Evolutionary conservation across 345 rosid species (phyloP).

Genomic region (Chamaenerion angustifolium): DNA sequence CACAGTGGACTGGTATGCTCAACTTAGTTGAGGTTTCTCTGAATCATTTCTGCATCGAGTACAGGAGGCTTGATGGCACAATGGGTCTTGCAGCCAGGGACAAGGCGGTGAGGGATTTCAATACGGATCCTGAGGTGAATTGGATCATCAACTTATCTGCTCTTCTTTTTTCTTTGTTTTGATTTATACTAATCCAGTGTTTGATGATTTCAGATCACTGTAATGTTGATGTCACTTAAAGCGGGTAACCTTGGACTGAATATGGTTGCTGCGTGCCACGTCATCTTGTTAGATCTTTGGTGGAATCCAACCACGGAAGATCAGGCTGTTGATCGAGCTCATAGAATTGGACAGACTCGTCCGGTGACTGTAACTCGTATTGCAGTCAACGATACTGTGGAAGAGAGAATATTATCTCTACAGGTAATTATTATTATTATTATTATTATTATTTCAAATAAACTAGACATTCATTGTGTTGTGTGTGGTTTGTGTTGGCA

Average conservation of each 20-base stretch:
- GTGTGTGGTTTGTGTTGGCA: conserved; percentile 13
- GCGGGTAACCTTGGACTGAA: conserved; percentile 96
- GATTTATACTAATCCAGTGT: too few species aligned
- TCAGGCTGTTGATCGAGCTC: conserved; percentile 95
- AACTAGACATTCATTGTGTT: too few species aligned
- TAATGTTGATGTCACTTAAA: conserved; percentile 90
- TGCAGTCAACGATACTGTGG: conserved; percentile 68
- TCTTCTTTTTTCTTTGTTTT: too few species aligned
- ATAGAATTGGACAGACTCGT: conserved; percentile 96
- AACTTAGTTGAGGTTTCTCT: conserved; percentile 59
- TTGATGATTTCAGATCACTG: conserved; percentile 41
- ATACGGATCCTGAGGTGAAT: conserved; percentile 58
- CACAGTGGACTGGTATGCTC: conserved; percentile 94
- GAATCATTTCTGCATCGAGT: conserved; percentile 30
- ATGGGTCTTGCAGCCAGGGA: conserved; percentile 70
- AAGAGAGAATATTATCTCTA: conserved; percentile 71
- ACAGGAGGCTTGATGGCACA: conserved; percentile 85
- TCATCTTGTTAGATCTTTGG: conserved; percentile 91
- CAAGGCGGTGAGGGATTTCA: conserved; percentile 76
- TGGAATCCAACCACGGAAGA: conserved; percentile 99
- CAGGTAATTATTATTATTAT: conserved; percentile 56
- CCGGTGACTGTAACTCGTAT: conserved; percentile 83
- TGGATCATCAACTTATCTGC: too few species aligned
- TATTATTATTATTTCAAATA: too few species aligned
- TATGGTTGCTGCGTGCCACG: conserved; percentile 95